Conservation (phyloP, 1,139 yeast genomes). For the Chernovozyma aurita region DNA sequence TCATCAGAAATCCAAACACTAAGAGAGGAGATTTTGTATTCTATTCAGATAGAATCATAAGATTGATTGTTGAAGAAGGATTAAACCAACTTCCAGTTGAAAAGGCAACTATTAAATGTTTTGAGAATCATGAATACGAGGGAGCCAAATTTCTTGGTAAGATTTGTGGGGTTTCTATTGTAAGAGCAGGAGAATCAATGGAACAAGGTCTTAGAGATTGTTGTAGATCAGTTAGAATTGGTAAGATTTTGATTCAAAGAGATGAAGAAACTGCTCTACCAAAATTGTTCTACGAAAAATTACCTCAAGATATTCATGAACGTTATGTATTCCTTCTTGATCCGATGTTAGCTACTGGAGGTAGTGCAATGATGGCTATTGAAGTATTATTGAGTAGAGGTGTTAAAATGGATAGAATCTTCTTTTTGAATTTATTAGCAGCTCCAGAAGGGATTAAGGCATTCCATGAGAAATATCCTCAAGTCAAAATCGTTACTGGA, state of each 20-base stretch:
- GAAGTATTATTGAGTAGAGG: constrained; percentile 85
- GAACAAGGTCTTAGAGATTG: constrained; percentile 95
- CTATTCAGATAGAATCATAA: constrained; percentile 89
- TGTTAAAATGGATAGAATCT: constrained; percentile 79
- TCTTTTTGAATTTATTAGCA: constrained; percentile 85
- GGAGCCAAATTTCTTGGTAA: constrained; percentile 88
- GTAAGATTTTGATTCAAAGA: constrained; percentile 92
- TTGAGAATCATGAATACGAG: constrained; percentile 64
- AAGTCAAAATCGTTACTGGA: constrained; percentile 86
- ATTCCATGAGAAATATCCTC: constrained; percentile 75
- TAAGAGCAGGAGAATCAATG: constrained; percentile 98
- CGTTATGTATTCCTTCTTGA: constrained; percentile 88
- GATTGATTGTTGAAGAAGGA: constrained; percentile 91
- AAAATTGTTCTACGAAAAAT: constrained; percentile 80
- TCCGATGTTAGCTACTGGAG: constrained; percentile 98
- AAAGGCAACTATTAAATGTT: constrained; percentile 62
- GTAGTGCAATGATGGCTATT: constrained; percentile 95
- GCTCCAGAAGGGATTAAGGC: constrained; percentile 89
- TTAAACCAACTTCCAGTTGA: constrained; percentile 87
- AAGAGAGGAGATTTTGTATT: constrained; percentile 89
- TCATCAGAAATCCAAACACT: constrained; percentile 78
- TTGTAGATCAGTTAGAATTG: constrained; percentile 92
- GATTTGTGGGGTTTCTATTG: constrained; percentile 95
- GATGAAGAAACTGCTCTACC: constrained; percentile 86
- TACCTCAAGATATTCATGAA: constrained; percentile 85